Conservation (phyloP, 768 basidiomycete species). For the Boletales sp. region DNA sequence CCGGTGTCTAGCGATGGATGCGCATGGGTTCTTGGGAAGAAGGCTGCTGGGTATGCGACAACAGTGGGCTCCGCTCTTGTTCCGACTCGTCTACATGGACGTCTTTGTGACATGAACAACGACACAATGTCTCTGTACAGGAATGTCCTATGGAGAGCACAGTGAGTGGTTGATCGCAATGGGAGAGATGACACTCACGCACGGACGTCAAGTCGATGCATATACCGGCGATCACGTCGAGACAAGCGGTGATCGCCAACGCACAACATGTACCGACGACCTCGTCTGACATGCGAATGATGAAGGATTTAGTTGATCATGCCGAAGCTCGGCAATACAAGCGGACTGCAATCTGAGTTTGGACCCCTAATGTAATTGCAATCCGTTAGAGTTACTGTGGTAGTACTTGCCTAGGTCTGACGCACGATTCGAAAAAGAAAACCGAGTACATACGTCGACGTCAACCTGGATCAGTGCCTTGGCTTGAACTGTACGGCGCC, state of each 20-base stretch:
- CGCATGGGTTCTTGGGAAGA: slow-evolving; percentile 23
- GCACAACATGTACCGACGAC: slow-evolving; percentile 21
- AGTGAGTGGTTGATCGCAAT: neutral
- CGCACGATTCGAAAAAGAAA: too few species aligned
- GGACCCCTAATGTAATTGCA: too few species aligned
- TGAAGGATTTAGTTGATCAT: too few species aligned
- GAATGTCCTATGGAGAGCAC: slow-evolving; percentile 10
- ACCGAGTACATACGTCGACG: too few species aligned
- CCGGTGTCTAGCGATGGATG: neutral
- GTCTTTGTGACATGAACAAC: slow-evolving; percentile 7
- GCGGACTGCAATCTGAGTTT: too few species aligned
- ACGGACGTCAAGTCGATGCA: slow-evolving; percentile 22
- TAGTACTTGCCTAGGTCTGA: too few species aligned
- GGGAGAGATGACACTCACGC: slow-evolving; percentile 11
- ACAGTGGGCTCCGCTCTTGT: slow-evolving; percentile 20
- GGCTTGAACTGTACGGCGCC: too few species aligned
- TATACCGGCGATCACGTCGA: slow-evolving; percentile 20
- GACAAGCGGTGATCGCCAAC: slow-evolving; percentile 11
- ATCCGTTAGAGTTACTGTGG: too few species aligned
- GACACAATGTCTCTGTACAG: slow-evolving; percentile 25
- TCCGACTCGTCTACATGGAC: slow-evolving; percentile 1
- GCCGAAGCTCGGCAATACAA: too few species aligned
- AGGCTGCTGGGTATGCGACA: slow-evolving; percentile 20
- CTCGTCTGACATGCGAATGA: slow-evolving; percentile 16
- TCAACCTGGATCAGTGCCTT: too few species aligned